Evolutionary conservation across 306 rosid genomes (phyloP), one percentile per base, ranked within the genome.

Genomic region (Dryas octopetala): DNA sequence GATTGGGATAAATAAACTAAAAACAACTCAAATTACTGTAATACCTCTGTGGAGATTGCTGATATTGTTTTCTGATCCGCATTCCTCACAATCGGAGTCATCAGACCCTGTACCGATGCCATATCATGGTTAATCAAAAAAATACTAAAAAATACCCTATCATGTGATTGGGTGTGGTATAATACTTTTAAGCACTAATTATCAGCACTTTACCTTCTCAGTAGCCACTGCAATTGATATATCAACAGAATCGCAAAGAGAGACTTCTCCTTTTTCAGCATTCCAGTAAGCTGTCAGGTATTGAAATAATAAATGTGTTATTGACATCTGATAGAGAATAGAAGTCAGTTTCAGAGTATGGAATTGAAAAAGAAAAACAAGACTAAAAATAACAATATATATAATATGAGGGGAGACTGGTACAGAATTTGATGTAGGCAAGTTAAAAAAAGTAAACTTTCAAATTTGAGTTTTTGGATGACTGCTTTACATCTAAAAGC

Each of bases 191-290:
- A 32, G 14, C 32, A 50, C 52, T 17, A 70, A 8, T 11, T 1
- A 28, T 76, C 64, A 26, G 13, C 4, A 75, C 5, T 14, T 76
- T 88, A 95, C 99, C 99, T 92, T 95, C 64, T 95, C 97, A 2
- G 99, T 95, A 68, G 99, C 97, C 67, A 95, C 99, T 55, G 99
- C 99, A 82, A 95, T 92, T 15, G 92, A 95, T 85, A 95, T 95
- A 87, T 95, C 99, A 73, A 95, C 79, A 61, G 97, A 87, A 63
- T 86, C 83, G 9, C 83, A 73, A 54, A 84, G 86, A 68, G 85
- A 57, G 71, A 74, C 73, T 74, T 88, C 97, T 50, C 96, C 96
- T 80, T 92, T 92, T 86, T 85, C 88, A 63, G 46, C 89, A 82
- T 88, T 81, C 97, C 99, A 95, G 88, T 84, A 92, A 71, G 96